These are phyloP conservation scores for Exophiala calicioides DNA, from an alignment of 2,329 filamentous ascomycete species.

Conservation along the genomic window DNA sequence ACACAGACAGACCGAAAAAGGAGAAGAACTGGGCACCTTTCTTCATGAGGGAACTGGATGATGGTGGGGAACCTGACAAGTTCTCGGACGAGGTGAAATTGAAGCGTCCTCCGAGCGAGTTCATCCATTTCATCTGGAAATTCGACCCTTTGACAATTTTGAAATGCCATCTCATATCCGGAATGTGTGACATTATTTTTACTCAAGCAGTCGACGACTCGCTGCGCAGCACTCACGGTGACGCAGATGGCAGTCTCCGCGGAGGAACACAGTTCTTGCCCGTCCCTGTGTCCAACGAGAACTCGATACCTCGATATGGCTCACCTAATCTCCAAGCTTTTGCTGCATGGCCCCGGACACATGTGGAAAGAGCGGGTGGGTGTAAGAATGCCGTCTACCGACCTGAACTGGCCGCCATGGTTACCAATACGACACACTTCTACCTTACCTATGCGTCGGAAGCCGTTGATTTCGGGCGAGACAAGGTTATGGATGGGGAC, in stretches of 20 bases:
- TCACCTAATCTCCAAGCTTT: constrained; percentile 7
- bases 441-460: constrained; percentile 28
- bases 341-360: constrained; percentile 20
- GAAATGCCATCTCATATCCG: constrained; percentile 13
- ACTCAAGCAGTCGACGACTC: constrained; percentile 12
- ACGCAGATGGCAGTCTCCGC: constrained; percentile 15
- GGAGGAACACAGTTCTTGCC: constrained; percentile 25
- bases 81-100: neutral
- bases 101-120: constrained; percentile 10
- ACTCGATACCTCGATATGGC: constrained; percentile 1
- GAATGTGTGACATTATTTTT: constrained; percentile 20
- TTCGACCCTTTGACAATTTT: constrained; percentile 17
- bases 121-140: constrained; percentile 26
- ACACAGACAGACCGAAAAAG: constrained; percentile 16
- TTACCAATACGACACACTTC: constrained; percentile 17
- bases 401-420: constrained; percentile 24
- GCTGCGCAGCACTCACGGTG: constrained; percentile 8
- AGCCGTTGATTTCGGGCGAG: constrained; percentile 21
- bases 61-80: too few relatives aligned
- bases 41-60: constrained; percentile 16
- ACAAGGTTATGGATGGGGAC: constrained; percentile 14
- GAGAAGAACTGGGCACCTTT: constrained; percentile 34
- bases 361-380: constrained; percentile 15
- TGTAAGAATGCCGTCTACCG: constrained; percentile 18
- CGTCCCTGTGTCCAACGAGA: constrained; percentile 5